These are phyloP conservation scores for Stemphylium vesicarium DNA, from an alignment of 2,329 filamentous ascomycete species.

Conservation along the genomic window DNA sequence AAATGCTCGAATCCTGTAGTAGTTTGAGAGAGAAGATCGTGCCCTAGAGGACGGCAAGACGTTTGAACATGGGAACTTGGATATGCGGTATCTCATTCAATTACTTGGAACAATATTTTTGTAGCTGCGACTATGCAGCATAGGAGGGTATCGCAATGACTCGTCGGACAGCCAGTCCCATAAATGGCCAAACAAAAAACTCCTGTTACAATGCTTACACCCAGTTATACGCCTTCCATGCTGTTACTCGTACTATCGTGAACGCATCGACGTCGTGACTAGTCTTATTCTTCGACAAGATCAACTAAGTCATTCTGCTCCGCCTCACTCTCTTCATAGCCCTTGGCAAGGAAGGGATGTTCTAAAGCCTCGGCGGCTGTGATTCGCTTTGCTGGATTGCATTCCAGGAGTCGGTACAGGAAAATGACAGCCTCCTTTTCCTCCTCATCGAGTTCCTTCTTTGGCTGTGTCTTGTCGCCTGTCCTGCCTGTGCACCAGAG, in stretches of 20 bases:
- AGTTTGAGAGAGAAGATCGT: too few relatives aligned
- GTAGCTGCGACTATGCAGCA: not conserved
- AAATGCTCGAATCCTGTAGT: too few relatives aligned
- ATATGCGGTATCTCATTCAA: not conserved
- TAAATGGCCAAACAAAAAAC: constrained; percentile 36
- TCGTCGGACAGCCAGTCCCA: constrained; percentile 19
- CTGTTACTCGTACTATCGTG: constrained; percentile 25
- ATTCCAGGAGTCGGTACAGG: constrained; percentile 73
- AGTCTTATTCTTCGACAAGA: constrained; percentile 29
- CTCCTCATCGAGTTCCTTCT: constrained; percentile 65
- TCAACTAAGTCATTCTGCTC: constrained; percentile 46
- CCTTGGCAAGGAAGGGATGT: constrained; percentile 69
- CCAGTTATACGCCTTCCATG: constrained; percentile 32
- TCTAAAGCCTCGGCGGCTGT: constrained; percentile 75
- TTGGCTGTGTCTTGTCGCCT: constrained; percentile 56
- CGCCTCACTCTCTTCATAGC: constrained; percentile 36
- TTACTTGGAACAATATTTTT: not conserved
- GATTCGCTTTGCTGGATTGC: constrained; percentile 76
- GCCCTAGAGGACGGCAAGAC: too few relatives aligned
- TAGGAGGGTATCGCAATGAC: constrained; percentile 42
- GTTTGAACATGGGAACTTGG: too few relatives aligned
- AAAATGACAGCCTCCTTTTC: constrained; percentile 78
- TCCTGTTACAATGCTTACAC: constrained; percentile 33
- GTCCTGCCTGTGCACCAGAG: constrained; percentile 89
- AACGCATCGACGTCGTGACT: constrained; percentile 18